Evolutionary conservation across 2,329 filamentous ascomycete genomes (phyloP).

Genomic region (Huntiella moniliformis): DNA sequence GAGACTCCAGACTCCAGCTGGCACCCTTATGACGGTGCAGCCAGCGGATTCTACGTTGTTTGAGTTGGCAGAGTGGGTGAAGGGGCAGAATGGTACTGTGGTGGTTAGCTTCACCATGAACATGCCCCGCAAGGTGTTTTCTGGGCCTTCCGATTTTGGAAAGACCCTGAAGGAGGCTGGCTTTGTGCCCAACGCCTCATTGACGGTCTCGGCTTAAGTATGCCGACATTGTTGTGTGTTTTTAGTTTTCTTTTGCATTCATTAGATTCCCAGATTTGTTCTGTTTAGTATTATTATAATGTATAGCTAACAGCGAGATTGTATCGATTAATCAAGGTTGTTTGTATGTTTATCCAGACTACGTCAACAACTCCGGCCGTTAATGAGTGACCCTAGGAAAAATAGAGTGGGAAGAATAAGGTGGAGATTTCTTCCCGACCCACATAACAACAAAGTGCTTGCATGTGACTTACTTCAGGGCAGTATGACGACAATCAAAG

Average conservation of each 20-base stretch:
- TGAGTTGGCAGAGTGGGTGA: slow-evolving; percentile 64
- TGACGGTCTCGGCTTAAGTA: slow-evolving; percentile 44
- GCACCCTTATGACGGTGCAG: slow-evolving; percentile 72
- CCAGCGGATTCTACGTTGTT: slow-evolving; percentile 82
- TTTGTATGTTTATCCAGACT: no score
- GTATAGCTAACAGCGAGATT: no score
- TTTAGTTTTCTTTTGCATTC: slow-evolving; percentile 16
- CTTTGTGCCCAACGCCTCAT: slow-evolving; percentile 71
- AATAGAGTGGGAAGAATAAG: no score
- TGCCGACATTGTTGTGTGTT: slow-evolving; percentile 12
- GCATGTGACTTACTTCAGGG: no score
- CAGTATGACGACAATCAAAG: no score
- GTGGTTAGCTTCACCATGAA: slow-evolving; percentile 68
- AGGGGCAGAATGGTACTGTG: slow-evolving; percentile 48
- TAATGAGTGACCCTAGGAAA: no score
- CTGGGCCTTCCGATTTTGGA: slow-evolving; percentile 53
- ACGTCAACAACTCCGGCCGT: no score
- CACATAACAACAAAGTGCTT: no score
- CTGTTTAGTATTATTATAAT: no score
- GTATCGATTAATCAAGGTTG: no score
- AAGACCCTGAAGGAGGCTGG: slow-evolving; percentile 87
- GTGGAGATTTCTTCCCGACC: no score
- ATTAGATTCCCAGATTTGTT: no score
- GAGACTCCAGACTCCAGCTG: slow-evolving; percentile 53
- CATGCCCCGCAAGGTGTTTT: slow-evolving; percentile 70